Conservation (phyloP, 2,329 filamentous ascomycete species). For the Neospermospora avenae region DNA sequence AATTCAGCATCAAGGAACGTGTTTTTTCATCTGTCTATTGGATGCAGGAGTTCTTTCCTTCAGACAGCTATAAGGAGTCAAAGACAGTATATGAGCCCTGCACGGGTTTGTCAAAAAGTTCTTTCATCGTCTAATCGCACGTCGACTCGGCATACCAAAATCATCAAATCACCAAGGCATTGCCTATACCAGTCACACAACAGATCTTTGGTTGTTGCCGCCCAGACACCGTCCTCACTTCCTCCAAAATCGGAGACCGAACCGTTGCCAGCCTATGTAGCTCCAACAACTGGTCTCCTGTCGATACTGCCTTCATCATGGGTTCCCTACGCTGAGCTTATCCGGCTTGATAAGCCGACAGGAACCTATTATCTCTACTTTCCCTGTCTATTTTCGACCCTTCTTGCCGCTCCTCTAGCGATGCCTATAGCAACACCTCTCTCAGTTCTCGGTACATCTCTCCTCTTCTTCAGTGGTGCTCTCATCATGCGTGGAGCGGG, state of each 20-base stretch:
- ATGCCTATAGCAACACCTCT: slow-evolving; percentile 57
- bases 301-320: slow-evolving; percentile 65
- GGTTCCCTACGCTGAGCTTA: slow-evolving; percentile 79
- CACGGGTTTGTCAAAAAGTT: background rate
- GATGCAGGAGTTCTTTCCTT: slow-evolving; percentile 7
- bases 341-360: slow-evolving; percentile 75
- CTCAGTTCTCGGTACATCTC: slow-evolving; percentile 60
- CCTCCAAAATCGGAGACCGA: background rate
- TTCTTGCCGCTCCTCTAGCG: slow-evolving; percentile 71
- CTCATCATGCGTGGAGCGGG: slow-evolving; percentile 84
- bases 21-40: slow-evolving; percentile 15
- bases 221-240: background rate
- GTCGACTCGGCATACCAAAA: background rate
- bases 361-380: slow-evolving; percentile 85
- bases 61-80: background rate
- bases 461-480: slow-evolving; percentile 72
- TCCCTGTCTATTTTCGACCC: slow-evolving; percentile 79
- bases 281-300: slow-evolving; percentile 69
- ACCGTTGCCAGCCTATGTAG: slow-evolving; percentile 47
- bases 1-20: background rate
- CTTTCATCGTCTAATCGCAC: background rate
- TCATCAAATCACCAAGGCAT: background rate
- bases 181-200: background rate
- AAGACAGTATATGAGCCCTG: background rate
- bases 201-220: background rate